Base-by-base conservation (phyloP, 2,329 filamentous ascomycete genomes). In the Elsinoe perseae region DNA sequence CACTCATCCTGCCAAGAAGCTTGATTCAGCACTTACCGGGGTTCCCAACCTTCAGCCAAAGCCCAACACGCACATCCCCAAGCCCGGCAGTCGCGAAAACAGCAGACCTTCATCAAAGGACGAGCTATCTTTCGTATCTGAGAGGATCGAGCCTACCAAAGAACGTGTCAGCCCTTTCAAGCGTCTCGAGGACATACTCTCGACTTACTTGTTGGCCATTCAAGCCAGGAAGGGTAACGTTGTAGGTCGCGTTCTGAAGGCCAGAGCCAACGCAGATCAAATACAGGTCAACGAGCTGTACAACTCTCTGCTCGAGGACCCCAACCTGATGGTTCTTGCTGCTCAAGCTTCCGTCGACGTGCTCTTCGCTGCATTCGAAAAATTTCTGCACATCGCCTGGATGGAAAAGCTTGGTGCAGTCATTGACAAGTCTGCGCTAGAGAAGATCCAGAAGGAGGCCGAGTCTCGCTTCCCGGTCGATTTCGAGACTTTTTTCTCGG, bases 301-400 rank as follows among this genome's bases (percentile, higher is more conserved):
- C 72, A 95, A 95, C 66, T 81, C 84, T 30, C 78, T 96, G 12
- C 83, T 95, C 16, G 90, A 95, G 68, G 86, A 86, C 61, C 88
- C 90, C 0, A 85, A 82, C 54, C 89, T 89, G 64, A 79, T 87
- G 61, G 86, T 95, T 54, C 76, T 84, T 8, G 83, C 87, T 1
- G 80, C 83, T 0, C 89, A 95, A 58, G 79, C 88, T 7, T 80
- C 84, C 2, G 83, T 92, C 7, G 90, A 96, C 65, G 84, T 92
- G 18, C 79, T 97, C 4, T 95, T 96, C 66, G 86, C 87, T 23
- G 87, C 91, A 0, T 97, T 96, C 68, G 91, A 96, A 68, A 96
- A 95, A 60, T 97, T 96, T 63, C 75, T 96, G 59, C 84, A 83
- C 58, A 85, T 90, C 60, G 90, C 88, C 10, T 97, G 92, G 92